Percentiles rank a stretch among this genome's conserved stretches.
Conservation (phyloP, 441 rosid species). For the Mallotus repandus region DNA sequence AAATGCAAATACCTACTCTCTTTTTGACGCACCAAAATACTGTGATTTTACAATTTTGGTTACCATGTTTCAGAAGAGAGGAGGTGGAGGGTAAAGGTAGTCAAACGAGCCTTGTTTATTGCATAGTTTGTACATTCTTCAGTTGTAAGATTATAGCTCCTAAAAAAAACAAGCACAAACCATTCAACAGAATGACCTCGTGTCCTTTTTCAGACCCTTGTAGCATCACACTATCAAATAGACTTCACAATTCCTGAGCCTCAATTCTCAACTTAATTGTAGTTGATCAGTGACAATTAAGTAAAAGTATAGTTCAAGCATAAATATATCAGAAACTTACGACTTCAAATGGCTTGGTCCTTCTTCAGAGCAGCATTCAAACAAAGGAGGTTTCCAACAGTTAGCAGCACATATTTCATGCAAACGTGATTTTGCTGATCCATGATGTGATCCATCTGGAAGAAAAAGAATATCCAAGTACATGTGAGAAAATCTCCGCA, state of each 20-base stretch:
- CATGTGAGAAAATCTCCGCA: slow-evolving; percentile 17
- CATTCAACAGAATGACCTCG: background rate
- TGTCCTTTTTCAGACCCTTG: background rate
- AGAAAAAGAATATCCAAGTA: slow-evolving; percentile 9
- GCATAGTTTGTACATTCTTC: background rate
- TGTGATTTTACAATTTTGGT: background rate
- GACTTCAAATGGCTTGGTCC: slow-evolving; percentile 74
- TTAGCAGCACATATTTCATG: slow-evolving; percentile 68
- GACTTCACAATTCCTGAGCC: background rate
- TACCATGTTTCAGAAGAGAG: background rate
- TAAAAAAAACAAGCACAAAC: background rate
- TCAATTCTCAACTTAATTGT: background rate
- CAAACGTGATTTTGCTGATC: slow-evolving; percentile 62
- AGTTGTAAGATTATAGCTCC: background rate
- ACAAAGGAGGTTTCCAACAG: slow-evolving; percentile 73
- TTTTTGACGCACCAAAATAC: background rate
- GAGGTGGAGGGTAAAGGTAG: background rate
- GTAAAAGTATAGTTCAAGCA: background rate
- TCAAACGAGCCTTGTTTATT: background rate
- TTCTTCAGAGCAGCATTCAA: slow-evolving; percentile 70
- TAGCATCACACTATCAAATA: background rate
- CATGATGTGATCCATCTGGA: slow-evolving; percentile 43
- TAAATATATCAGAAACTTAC: slow-evolving; percentile 43
- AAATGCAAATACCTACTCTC: background rate
- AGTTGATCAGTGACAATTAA: background rate